A percentile compares a stretch with the other conserved stretches of the same genome.
Conservation (phyloP, 1,284 basidiomycete genomes). For the Xerocomus nothofagi region DNA sequence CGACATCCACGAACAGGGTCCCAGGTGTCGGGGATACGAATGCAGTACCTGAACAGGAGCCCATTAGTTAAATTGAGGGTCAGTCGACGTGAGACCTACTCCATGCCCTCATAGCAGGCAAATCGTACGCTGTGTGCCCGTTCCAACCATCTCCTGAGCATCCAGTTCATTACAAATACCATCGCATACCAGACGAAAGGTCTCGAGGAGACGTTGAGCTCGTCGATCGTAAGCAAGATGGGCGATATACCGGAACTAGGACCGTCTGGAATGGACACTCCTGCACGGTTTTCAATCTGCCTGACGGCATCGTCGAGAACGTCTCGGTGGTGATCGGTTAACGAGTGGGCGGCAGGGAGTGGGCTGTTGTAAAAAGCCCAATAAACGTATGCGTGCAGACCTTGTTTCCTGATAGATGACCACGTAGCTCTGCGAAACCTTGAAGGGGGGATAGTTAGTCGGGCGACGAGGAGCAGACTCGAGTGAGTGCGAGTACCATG, state of each 20-base stretch:
- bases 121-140: constrained; percentile 49
- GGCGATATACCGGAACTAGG: constrained; percentile 56
- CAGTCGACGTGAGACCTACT: constrained; percentile 46
- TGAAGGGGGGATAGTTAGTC: constrained; percentile 12
- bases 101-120: constrained; percentile 55
- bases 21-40: constrained; percentile 71
- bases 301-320: constrained; percentile 61
- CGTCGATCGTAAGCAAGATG: constrained; percentile 79
- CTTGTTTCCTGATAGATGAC: constrained; percentile 65
- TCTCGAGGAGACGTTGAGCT: constrained; percentile 64
- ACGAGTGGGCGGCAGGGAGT: constrained; percentile 49
- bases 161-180: constrained; percentile 56
- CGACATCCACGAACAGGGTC: constrained; percentile 51
- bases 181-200: constrained; percentile 74
- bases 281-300: constrained; percentile 73
- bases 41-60: constrained; percentile 57
- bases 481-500: constrained; percentile 44
- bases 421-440: constrained; percentile 77
- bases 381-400: constrained; percentile 78
- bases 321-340: constrained; percentile 46
- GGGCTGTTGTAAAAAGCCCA: constrained; percentile 80
- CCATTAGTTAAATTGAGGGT: not conserved
- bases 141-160: constrained; percentile 47
- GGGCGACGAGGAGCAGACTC: not conserved
- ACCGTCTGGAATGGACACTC: constrained; percentile 63